phyloP scores from a whole-genome alignment of 768 basidiomycete species.

The Goffeauzyma gilvescens region DNA sequence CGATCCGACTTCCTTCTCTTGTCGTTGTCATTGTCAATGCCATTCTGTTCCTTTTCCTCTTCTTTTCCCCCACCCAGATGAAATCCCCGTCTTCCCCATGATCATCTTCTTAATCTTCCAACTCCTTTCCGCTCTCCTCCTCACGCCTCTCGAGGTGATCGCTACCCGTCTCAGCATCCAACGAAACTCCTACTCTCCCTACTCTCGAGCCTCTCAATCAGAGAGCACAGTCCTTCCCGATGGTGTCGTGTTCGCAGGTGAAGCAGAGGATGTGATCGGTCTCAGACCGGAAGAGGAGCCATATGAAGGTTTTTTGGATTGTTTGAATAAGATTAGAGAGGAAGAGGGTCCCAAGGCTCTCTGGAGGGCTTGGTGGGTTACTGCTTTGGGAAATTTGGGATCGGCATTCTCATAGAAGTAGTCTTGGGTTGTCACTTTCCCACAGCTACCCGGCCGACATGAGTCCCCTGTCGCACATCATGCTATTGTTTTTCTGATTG shows the following conservation, averaged over 20 bases:
- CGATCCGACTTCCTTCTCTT: not conserved
- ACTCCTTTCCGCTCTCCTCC: constrained; percentile 22
- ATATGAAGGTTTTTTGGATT: constrained; percentile 26
- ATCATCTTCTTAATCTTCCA: constrained; percentile 27
- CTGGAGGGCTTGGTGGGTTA: constrained; percentile 31
- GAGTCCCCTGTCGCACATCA: too few species aligned
- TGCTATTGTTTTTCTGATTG: too few species aligned
- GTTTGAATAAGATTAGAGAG: constrained; percentile 25
- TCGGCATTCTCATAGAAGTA: constrained; percentile 8
- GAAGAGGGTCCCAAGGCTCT: constrained; percentile 28
- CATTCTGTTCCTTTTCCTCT: too few species aligned
- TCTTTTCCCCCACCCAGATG: too few species aligned
- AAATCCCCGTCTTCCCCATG: constrained; percentile 17
- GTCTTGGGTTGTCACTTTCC: too few species aligned
- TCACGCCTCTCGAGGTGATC: constrained; percentile 29
- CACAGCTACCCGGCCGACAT: too few species aligned
- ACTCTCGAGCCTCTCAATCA: constrained; percentile 9
- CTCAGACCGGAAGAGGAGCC: constrained; percentile 29
- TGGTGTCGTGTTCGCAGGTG: constrained; percentile 24
- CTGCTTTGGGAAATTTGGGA: constrained; percentile 20
- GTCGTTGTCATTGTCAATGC: constrained; percentile 9
- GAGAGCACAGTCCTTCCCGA: constrained; percentile 17
- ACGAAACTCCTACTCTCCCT: constrained; percentile 18
- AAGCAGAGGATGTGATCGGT: constrained; percentile 31
- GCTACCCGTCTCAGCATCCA: constrained; percentile 27